Base-by-base conservation (phyloP, 2,329 filamentous ascomycete genomes). In the Trichoderma cornu-damae region DNA sequence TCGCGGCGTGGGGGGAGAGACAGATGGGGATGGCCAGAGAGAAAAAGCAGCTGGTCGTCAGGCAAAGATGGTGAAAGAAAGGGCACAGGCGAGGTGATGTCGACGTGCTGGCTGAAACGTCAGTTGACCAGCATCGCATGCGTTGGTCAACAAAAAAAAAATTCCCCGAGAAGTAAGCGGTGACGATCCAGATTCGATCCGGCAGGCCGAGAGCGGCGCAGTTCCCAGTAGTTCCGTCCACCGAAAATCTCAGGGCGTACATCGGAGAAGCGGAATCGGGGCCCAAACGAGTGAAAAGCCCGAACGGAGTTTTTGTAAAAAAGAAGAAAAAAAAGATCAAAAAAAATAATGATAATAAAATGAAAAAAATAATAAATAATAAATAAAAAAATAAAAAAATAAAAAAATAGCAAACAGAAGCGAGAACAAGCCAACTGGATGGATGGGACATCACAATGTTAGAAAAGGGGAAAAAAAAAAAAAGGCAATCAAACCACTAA, bases 181-280 rank as follows among this genome's bases (percentile, higher is more conserved):
- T 47, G 48, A 51, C 26, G 44, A 34, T 48, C 53, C 44, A 49
- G 26, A 42, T 38, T 55, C 42, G 32, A 54, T 54, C 6, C 35
- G 18, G 14, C 3, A 24, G 14, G 20, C 42, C 38, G 51, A 55
- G 42, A 55, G 42, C 40, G 51, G 40, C 51, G 35, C 42, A 55
- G 30, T 4, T 20, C 30, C 51, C 28, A 30, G 11, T 28, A 24
- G 30, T 11, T 34, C 24, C n/a, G n/a, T 20, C 51, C 51, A 30
- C 51, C 40, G 43, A 56, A 28, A 18, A 40, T 26, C 43, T 40
- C 40, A 42, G 42, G 43, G 42, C 43, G 48, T n/a, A 34, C 30
- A 53, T 47, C 56, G 57, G 57, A 48, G 42, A 48, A 50, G 34
- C 46, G 47, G 55, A 30, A 57, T 47, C 46, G n/a, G 56, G 34